Evolutionary conservation across 2,329 filamentous ascomycete species (phyloP), one percentile per base, ranked within the genome.

Genomic region (Pseudocercospora vitis): DNA sequence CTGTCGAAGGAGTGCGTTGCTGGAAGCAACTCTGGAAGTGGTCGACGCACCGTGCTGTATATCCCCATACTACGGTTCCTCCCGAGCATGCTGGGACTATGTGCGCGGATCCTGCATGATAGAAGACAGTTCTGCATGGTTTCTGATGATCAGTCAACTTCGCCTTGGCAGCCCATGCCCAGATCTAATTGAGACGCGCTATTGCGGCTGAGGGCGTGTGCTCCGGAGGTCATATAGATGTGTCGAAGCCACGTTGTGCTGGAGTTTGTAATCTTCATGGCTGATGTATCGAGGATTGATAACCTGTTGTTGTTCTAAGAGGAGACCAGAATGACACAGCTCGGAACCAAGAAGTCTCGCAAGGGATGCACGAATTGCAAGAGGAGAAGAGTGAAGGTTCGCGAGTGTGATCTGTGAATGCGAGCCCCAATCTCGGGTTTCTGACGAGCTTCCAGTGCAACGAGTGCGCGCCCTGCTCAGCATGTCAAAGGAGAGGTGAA

Each of bases 291-390:
- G n/a, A n/a, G n/a, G n/a, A n/a, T n/a, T n/a, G n/a, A n/a, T n/a
- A n/a, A n/a, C n/a, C n/a, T n/a, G n/a, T n/a, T n/a, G n/a, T n/a
- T n/a, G n/a, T n/a, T n/a, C n/a, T n/a, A 18, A 18, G 12, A 19
- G 18, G 14, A 35, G 14, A 12, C 9, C 49, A 31, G 49, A 9
- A 64, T 63, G 62, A 56, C 60, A 4, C 62, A 61, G 48, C 58
- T 61, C 9, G 60, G 62, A 19, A 53, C 58, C 7, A 62, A 58
- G 42, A 67, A 67, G 53, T 60, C 57, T n/a, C 58, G 62, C 2
- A 64, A 57, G 19, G 65, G 65, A 12, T 68, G 65, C 46, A 53
- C 53, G 3, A 60, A 59, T 7, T 67, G 65, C 52, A 68, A 68
- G 32, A 48, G 49, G 14, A 56, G 65, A 29, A 52, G 64, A 28